phyloP scores from a whole-genome alignment of 306 rosid genomes.

The Cajanus cajan region DNA sequence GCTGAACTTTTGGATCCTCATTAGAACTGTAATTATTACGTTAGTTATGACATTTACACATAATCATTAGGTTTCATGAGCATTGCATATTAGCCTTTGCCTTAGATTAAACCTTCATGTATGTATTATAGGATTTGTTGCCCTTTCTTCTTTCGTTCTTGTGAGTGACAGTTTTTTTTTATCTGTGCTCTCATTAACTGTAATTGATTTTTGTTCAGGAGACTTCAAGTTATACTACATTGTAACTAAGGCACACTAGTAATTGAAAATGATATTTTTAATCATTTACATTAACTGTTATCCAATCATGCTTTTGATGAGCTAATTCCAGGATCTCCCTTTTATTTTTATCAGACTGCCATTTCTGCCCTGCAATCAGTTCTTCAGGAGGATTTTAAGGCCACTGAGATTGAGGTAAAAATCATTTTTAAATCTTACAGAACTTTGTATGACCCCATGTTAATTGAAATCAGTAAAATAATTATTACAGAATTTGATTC shows the following conservation, averaged over 20 bases:
- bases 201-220: neutral
- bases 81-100: too few species aligned
- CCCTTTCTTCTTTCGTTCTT: neutral
- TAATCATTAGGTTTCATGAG: too few species aligned
- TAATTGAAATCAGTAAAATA: neutral
- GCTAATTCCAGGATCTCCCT: neutral
- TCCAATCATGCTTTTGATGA: neutral
- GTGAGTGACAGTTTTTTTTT: neutral
- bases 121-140: neutral
- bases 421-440: neutral
- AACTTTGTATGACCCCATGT: neutral
- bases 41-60: neutral
- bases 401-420: conserved; percentile 94
- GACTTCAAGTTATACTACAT: neutral
- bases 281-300: neutral
- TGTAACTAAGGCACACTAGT: neutral
- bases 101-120: too few species aligned
- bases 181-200: neutral
- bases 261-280: neutral
- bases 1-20: neutral
- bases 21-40: neutral
- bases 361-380: conserved; percentile 97
- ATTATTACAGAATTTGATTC: neutral
- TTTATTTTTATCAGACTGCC: conserved; percentile 64
- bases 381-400: conserved; percentile 98